Evolutionary conservation across 441 rosid genomes (phyloP).

Genomic region (Eruca vesicaria): DNA sequence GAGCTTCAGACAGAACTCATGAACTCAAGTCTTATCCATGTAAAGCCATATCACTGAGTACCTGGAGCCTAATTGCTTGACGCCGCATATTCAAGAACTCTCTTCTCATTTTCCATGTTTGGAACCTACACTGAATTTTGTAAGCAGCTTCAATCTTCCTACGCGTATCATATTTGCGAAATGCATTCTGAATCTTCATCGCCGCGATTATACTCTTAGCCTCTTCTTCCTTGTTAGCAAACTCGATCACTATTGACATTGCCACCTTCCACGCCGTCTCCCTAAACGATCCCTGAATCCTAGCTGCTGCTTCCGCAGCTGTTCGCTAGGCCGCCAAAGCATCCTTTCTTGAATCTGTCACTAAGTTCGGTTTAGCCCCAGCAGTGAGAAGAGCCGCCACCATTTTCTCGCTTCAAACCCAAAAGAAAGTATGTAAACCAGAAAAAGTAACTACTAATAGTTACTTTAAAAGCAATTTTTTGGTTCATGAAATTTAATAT

Average conservation of each 20-base stretch:
- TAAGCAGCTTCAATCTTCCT: constrained; percentile 86
- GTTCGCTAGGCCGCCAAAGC: constrained; percentile 83
- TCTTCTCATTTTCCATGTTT: constrained; percentile 74
- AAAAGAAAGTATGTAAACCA: constrained; percentile 9
- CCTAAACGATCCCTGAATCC: constrained; percentile 83
- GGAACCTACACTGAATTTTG: constrained; percentile 83
- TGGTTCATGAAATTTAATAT: too few relatives aligned
- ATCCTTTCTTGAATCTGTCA: constrained; percentile 76
- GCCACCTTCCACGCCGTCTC: constrained; percentile 64
- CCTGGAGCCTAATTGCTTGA: constrained; percentile 43
- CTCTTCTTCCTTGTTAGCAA: constrained; percentile 68
- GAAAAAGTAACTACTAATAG: too few relatives aligned
- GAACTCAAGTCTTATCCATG: too few relatives aligned
- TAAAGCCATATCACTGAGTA: too few relatives aligned
- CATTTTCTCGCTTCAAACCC: constrained; percentile 78
- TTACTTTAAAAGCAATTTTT: too few relatives aligned
- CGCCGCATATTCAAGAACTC: constrained; percentile 76
- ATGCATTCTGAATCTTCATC: constrained; percentile 93
- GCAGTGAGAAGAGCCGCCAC: constrained; percentile 87
- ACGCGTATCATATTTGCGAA: constrained; percentile 64
- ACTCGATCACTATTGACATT: constrained; percentile 48
- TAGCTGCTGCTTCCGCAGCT: constrained; percentile 92
- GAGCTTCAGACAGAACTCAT: too few relatives aligned
- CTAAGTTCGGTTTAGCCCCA: constrained; percentile 84
- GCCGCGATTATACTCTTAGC: constrained; percentile 80